Evolutionary conservation across 495 filamentous ascomycete genomes (phyloP), one percentile per base, ranked within the genome.

Genomic region (Mytilinidion resinicola): DNA sequence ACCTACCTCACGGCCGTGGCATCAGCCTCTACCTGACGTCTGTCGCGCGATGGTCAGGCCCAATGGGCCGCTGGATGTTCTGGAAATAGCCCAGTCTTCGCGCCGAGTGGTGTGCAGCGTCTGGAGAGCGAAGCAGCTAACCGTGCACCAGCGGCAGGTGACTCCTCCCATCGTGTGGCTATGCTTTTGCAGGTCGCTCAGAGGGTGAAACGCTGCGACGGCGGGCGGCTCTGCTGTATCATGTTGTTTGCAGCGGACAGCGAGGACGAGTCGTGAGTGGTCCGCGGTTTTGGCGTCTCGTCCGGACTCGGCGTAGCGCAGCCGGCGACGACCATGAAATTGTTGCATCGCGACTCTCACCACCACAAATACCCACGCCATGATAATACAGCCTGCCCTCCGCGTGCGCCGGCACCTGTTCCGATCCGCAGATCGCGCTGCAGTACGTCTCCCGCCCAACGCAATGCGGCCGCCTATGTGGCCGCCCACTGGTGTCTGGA

Each of bases 381-480:
- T 75, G 72, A 82, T 83, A 77, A 73, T 82, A 69, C 73, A 75
- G 67, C 67, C 69, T 64, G 67, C 78, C 51, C 57, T 68, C 63
- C 72, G 80, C 75, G 78, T 77, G 74, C 76, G 76, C 73, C 67
- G 69, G 61, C 70, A 74, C 66, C 72, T 81, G 73, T 75, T 73
- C 67, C 70, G 73, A 38, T 70, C 68, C 51, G 71, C 75, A 54
- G 59, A 43, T 19, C 9, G 36, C 3, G 19, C 59, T 59, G 53
- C 41, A 57, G 63, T 66, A 59, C 49, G 55, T 44, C 36, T 17
- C 52, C 12, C 39, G 49, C 34, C 12, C 34, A 61, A 55, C 52
- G 34, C 55, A 65, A 38, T 55, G 61, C 47, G 39, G 17, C 11
- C 12, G 39, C 17, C 9, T 2, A 17, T 1, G 21, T 38, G 35